Conservation (phyloP, 1,284 basidiomycete genomes). For the Microbotryum saponariae region DNA sequence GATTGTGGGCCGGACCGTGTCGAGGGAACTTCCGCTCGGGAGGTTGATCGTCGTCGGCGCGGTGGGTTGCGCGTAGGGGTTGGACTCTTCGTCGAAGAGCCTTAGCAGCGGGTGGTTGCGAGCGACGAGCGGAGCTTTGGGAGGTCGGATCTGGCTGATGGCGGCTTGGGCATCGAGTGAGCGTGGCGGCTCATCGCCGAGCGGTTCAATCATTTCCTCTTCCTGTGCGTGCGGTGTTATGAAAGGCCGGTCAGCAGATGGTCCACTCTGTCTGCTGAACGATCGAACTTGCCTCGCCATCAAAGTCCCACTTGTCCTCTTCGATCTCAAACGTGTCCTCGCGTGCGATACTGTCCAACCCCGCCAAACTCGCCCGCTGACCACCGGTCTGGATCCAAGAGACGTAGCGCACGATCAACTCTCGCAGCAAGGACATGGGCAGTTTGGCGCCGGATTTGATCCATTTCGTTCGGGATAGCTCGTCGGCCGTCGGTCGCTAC, state of each 20-base stretch:
- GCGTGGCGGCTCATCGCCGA: constrained; percentile 26
- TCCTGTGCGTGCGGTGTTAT: constrained; percentile 4
- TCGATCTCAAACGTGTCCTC: constrained; percentile 31
- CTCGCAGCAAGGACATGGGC: constrained; percentile 65
- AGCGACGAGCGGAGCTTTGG: constrained; percentile 8
- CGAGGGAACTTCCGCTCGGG: constrained; percentile 13
- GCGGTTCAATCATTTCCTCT: constrained; percentile 12
- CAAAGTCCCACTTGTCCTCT: constrained; percentile 29
- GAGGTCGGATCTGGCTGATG: constrained; percentile 13
- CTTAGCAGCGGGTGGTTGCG: constrained; percentile 33
- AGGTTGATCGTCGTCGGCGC: constrained; percentile 9
- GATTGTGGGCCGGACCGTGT: constrained; percentile 30
- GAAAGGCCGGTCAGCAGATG: not conserved
- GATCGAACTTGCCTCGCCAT: constrained; percentile 9
- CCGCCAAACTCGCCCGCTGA: constrained; percentile 68
- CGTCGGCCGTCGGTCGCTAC: constrained; percentile 80
- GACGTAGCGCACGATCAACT: constrained; percentile 69
- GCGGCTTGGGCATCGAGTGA: constrained; percentile 10
- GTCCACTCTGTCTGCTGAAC: no score
- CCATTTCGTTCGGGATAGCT: constrained; percentile 86
- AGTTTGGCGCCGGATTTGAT: constrained; percentile 69
- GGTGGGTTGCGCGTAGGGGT: constrained; percentile 17
- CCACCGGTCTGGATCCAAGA: constrained; percentile 72
- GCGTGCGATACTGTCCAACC: constrained; percentile 37
- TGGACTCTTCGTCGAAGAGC: constrained; percentile 34